Base-by-base conservation (phyloP, 768 basidiomycete genomes). In the Amanita rubescens region DNA sequence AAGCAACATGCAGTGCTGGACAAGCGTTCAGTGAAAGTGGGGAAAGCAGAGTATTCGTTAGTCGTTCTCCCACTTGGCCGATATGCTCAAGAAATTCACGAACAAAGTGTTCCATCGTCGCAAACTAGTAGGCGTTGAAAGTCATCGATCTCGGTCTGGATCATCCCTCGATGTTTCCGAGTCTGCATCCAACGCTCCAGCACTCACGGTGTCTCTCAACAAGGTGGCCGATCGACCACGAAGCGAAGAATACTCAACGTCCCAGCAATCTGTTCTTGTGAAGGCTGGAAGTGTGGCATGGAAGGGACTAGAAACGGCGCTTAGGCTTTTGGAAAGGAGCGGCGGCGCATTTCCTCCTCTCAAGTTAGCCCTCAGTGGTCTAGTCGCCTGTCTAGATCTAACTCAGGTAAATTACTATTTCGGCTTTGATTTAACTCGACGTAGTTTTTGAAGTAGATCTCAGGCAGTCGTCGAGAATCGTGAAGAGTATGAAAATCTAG, bases 381-480 rank as follows among this genome's bases (percentile, higher is more conserved):
- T 54, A 47, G 46, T 54, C 14, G 53, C 53, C 34, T 54, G 53
- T 49, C 45, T 54, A 34, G 44, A 54, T 38, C 46, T 54, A 39
- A 20, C 53, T 37, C 44, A 54, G 39, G 53, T 54, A 54, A 27
- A 47, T 39, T 41, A n/a, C n/a, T n/a, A n/a, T 30, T 55, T 41
- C 34, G 33, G 48, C 35, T 37, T 55, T 27, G 17, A 50, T 39
- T 48, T 39, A 15, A n/a, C 38, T 9, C 33, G 46, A 50, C 15
- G 35, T 38, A 38, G 37, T 55, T 34, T 49, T 48, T 55, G 30
- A 55, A 25, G 46, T 24, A 41, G 17, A 49, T 55, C 24, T 9
- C 48, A 55, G 53, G 53, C 32, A 54, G 44, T 54, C 20, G 46
- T 11, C n/a, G 46, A 15, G 15, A 54, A 54, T 15, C 53, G 4